Conservation (phyloP, 164 flowering plant species). For the Cinnamomum micranthum region DNA sequence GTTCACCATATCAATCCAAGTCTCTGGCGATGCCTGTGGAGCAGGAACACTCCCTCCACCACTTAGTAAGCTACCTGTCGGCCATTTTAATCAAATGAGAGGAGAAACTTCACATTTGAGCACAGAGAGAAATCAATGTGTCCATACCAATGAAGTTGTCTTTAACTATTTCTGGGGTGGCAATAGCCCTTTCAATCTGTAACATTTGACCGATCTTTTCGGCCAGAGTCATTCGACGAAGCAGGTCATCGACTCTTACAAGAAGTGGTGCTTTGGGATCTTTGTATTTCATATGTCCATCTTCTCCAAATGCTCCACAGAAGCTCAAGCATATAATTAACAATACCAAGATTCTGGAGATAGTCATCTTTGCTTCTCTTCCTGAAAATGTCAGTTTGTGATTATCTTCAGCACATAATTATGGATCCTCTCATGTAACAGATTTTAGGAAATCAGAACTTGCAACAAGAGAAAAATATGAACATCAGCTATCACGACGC, state of each 20-base stretch:
- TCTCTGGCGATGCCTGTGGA: slow-evolving; percentile 40
- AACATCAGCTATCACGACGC: too few species aligned
- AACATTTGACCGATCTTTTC: slow-evolving; percentile 81
- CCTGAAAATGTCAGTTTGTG: too few species aligned
- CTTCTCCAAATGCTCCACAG: slow-evolving; percentile 21
- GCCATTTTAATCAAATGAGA: background rate
- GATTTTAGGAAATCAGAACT: too few species aligned
- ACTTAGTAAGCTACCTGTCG: slow-evolving; percentile 68
- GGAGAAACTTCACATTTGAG: background rate
- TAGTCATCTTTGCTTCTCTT: slow-evolving; percentile 16
- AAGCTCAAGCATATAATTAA: slow-evolving; percentile 20
- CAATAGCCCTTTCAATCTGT: slow-evolving; percentile 51
- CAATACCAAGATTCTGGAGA: slow-evolving; percentile 8
- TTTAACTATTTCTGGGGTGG: slow-evolving; percentile 45
- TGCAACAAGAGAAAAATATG: too few species aligned
- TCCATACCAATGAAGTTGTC: slow-evolving; percentile 50
- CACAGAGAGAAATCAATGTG: background rate
- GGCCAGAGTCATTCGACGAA: slow-evolving; percentile 54
- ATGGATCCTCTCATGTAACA: too few species aligned
- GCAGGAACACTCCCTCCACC: slow-evolving; percentile 72
- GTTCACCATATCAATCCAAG: slow-evolving; percentile 64
- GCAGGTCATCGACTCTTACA: slow-evolving; percentile 46
- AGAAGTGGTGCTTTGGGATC: slow-evolving; percentile 49
- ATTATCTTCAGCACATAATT: too few species aligned
- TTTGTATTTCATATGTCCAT: slow-evolving; percentile 40